Evolutionary conservation across 768 basidiomycete species (phyloP), one percentile per base, ranked within the genome.

Genomic region (Leccinum subgranulosum): DNA sequence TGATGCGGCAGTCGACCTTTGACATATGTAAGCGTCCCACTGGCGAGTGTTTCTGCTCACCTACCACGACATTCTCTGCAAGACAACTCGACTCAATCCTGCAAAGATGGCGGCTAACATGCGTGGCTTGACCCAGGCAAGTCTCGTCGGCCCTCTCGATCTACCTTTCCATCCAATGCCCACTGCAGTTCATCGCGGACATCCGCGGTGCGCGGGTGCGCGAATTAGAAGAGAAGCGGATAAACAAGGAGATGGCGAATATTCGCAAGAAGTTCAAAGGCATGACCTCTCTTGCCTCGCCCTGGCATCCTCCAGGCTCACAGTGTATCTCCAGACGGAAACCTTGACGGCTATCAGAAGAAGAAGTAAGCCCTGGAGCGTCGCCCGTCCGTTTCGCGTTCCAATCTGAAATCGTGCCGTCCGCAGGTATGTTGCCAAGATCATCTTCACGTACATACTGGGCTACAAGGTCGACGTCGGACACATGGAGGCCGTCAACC

Each of bases 241-340:
- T 99, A 65, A 99, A 99, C 77, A 95, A 98, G 75, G 97, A 99
- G 77, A 98, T 99, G 97, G 97, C 97, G 1, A 98, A 99, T 67
- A 99, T 99, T 61, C 81, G 97, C 59, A 96, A 97, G 80, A 94
- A 96, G 74, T 98, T 99, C 81, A 98, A 98, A 82, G 93, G 94
- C 90, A 49, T 33, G 58, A 14, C 39, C 39, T 47, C 36, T 59
- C 51, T 47, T 47, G 25, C 52, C 68, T 17, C 43, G 21, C 34
- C 47, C 28, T 52, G 53, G 52, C 43, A n/a, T 51, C 46, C 48
- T 31, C 49, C 43, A 28, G 17, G 47, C 52, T 60, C 53, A 60
- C 46, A 46, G 23, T n/a, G 41, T 33, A 28, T 59, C 61, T 36
- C 36, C 55, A 92, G 90, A 92, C 63, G 90, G 90, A 28, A 92